phyloP scores from a whole-genome alignment of 2,329 filamentous ascomycete species.

The Malbranchea zuffiana region DNA sequence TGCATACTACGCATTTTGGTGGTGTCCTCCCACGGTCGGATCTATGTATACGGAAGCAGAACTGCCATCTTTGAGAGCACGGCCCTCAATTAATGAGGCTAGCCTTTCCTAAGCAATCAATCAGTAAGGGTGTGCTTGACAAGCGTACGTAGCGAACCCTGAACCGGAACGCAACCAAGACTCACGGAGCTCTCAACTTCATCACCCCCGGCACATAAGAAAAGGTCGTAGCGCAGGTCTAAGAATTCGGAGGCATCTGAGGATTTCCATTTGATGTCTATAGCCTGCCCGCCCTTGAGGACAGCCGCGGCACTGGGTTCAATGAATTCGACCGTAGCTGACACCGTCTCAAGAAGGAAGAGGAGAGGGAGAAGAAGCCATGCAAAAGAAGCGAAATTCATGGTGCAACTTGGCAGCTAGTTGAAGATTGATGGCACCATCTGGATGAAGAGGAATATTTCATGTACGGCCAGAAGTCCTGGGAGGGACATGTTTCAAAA shows the following conservation, averaged over 20 bases:
- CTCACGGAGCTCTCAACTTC: slow-evolving; percentile 37
- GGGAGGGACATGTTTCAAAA: too few species aligned
- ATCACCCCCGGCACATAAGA: slow-evolving; percentile 52
- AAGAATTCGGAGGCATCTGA: slow-evolving; percentile 43
- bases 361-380: slow-evolving; percentile 6
- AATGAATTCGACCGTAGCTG: slow-evolving; percentile 46
- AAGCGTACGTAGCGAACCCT: slow-evolving; percentile 5
- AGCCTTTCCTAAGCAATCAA: slow-evolving; percentile 30
- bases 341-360: slow-evolving; percentile 17
- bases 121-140: slow-evolving; percentile 2
- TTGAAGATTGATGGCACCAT: too few species aligned
- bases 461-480: too few species aligned
- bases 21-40: slow-evolving; percentile 33
- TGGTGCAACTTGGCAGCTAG: slow-evolving; percentile 1
- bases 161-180: slow-evolving; percentile 11
- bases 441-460: too few species aligned
- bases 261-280: slow-evolving; percentile 49
- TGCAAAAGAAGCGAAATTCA: slow-evolving; percentile 2
- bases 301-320: slow-evolving; percentile 42
- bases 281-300: slow-evolving; percentile 39
- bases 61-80: slow-evolving; percentile 31
- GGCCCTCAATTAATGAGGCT: slow-evolving; percentile 29
- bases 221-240: slow-evolving; percentile 46
- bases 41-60: slow-evolving; percentile 37
- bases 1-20: slow-evolving; percentile 47